A percentile compares a stretch with the other conserved stretches of the same genome.
Evolutionary conservation across 169 alveolate species (phyloP).

Genomic region (Eimeria falciformis): DNA sequence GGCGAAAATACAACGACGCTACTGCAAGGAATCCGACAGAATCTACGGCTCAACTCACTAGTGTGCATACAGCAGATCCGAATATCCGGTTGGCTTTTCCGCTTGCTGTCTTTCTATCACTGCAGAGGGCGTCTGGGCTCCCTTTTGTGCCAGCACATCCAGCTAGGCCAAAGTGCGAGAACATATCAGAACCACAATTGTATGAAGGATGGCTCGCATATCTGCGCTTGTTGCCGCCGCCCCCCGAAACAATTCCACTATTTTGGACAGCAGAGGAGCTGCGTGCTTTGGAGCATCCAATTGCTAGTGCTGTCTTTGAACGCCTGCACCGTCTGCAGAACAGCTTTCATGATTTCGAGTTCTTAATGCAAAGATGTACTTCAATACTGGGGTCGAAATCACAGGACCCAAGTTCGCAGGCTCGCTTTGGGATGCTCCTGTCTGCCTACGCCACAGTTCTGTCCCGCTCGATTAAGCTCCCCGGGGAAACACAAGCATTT

Average conservation of each 20-base stretch:
- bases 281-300: neutral
- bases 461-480: neutral
- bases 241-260: neutral
- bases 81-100: neutral
- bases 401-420: too few species aligned
- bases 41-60: neutral
- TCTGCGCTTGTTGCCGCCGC: constrained; percentile 38
- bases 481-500: neutral
- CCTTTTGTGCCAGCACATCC: too few species aligned
- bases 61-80: neutral
- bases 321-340: neutral
- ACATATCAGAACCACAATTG: neutral
- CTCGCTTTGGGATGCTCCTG: neutral
- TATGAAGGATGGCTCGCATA: neutral
- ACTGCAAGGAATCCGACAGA: neutral
- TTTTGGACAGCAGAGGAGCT: constrained; percentile 25
- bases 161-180: neutral
- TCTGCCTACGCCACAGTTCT: neutral
- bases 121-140: neutral
- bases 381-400: too few species aligned
- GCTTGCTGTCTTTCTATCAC: neutral
- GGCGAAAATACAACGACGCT: neutral
- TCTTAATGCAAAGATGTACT: neutral
- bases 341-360: neutral
- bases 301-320: neutral